A percentile compares a stretch with the other conserved stretches of the same genome.
phyloP scores from a whole-genome alignment of 163 green algal species.

The Chlorella variabilis region DNA sequence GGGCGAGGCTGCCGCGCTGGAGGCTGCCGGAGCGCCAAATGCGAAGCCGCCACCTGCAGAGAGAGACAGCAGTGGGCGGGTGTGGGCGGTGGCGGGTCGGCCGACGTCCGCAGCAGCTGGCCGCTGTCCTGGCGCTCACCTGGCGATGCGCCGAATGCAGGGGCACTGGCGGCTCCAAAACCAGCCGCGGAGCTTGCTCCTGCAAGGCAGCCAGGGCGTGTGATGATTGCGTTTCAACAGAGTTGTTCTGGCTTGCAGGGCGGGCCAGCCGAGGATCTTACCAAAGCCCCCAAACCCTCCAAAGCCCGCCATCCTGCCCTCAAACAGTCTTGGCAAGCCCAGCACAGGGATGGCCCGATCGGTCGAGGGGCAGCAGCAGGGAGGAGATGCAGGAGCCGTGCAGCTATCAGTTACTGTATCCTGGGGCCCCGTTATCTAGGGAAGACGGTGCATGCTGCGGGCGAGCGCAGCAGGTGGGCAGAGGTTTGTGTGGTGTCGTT shows the following conservation, averaged over 20 bases:
- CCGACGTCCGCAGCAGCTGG: not conserved
- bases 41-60: slow-evolving; percentile 9
- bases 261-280: too few species aligned
- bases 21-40: slow-evolving; percentile 30
- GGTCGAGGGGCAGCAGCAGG: too few species aligned
- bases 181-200: slow-evolving; percentile 9
- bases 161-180: slow-evolving; percentile 38
- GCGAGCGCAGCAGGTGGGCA: too few species aligned
- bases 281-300: slow-evolving; percentile 40
- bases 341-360: too few species aligned
- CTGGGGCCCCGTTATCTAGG: too few species aligned
- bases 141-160: slow-evolving; percentile 1
- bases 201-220: not conserved
- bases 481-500: too few species aligned
- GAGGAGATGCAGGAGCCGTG: too few species aligned
- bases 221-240: too few species aligned
- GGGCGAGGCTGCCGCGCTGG: slow-evolving; percentile 19
- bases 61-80: not conserved
- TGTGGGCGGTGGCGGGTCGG: not conserved
- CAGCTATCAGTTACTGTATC: too few species aligned
- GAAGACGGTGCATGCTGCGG: too few species aligned
- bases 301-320: not conserved
- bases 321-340: not conserved
- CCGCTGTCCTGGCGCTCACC: not conserved
- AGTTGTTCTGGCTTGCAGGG: too few species aligned